Conservation (phyloP, 768 basidiomycete species). For the Tephrocybe rancida region DNA sequence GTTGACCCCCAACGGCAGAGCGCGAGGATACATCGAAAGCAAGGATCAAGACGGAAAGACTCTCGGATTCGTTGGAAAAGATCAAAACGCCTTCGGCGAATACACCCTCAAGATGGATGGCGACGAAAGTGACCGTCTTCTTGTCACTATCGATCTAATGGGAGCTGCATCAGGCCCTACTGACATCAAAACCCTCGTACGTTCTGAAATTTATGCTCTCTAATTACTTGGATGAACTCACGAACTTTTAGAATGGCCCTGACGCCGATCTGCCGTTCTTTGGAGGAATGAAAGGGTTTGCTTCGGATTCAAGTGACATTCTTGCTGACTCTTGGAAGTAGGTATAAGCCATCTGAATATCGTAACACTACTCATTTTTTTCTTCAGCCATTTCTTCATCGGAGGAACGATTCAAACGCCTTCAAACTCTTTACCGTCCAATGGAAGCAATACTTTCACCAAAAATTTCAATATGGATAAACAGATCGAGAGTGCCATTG, state of each 20-base stretch:
- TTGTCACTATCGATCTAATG: constrained; percentile 9
- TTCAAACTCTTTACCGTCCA: constrained; percentile 2
- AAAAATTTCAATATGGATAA: constrained; percentile 5
- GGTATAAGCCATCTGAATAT: not conserved
- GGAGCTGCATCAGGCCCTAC: not conserved
- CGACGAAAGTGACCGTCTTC: constrained; percentile 8
- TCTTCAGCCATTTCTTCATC: constrained; percentile 11
- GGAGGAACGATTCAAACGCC: constrained; percentile 13
- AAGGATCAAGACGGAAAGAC: constrained; percentile 8
- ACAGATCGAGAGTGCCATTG: constrained; percentile 13
- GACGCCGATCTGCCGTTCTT: constrained; percentile 16
- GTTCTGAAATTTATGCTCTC: not conserved
- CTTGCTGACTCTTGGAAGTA: constrained; percentile 5
- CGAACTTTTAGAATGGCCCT: constrained; percentile 13
- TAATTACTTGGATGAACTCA: not conserved
- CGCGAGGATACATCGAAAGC: constrained; percentile 6
- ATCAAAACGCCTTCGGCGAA: constrained; percentile 13
- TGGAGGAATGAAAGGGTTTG: constrained; percentile 13
- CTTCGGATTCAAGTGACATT: constrained; percentile 5
- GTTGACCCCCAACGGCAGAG: not conserved
- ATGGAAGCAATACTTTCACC: constrained; percentile 12
- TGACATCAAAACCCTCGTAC: constrained; percentile 15
- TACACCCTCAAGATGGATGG: constrained; percentile 3
- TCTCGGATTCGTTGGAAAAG: constrained; percentile 9
- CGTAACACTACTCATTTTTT: not conserved